phyloP scores from a whole-genome alignment of 2,329 filamentous ascomycete species.

The Neurospora sp. region DNA sequence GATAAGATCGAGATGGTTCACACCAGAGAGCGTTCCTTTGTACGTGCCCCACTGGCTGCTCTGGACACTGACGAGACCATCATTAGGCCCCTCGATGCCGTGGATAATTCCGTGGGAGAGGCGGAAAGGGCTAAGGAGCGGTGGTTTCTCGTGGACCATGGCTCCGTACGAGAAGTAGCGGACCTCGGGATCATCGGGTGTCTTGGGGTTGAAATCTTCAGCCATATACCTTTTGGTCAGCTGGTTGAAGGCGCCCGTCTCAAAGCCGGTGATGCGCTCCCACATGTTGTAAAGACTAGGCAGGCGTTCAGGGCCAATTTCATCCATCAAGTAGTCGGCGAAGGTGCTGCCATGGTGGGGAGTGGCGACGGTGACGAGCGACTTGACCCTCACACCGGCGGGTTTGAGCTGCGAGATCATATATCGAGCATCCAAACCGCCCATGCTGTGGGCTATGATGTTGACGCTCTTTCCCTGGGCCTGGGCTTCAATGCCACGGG shows the following conservation, averaged over 20 bases:
- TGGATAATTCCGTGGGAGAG: constrained; percentile 40
- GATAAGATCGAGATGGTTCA: constrained; percentile 55
- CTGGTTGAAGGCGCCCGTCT: constrained; percentile 51
- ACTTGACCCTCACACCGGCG: constrained; percentile 34
- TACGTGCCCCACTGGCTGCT: constrained; percentile 55
- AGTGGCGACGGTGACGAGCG: constrained; percentile 44
- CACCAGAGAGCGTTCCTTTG: constrained; percentile 50
- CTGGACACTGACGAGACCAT: constrained; percentile 56
- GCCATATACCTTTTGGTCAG: constrained; percentile 49
- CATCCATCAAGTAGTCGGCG: constrained; percentile 42
- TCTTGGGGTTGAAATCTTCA: constrained; percentile 47
- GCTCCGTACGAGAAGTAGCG: constrained; percentile 56
- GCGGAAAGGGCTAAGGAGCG: constrained; percentile 55
- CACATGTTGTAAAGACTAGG: constrained; percentile 46
- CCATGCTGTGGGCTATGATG: constrained; percentile 64
- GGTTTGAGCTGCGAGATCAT: constrained; percentile 50
- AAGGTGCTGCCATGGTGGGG: constrained; percentile 46
- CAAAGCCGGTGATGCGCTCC: constrained; percentile 39
- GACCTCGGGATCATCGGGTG: constrained; percentile 41
- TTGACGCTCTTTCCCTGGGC: constrained; percentile 53
- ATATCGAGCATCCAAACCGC: constrained; percentile 54
- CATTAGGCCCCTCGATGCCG: constrained; percentile 47
- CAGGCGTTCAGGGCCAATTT: constrained; percentile 35
- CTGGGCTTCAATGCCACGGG: constrained; percentile 38
- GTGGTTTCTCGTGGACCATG: constrained; percentile 35